Conservation (phyloP, 257 asterid species). For the Fraxinus cuspidata region DNA sequence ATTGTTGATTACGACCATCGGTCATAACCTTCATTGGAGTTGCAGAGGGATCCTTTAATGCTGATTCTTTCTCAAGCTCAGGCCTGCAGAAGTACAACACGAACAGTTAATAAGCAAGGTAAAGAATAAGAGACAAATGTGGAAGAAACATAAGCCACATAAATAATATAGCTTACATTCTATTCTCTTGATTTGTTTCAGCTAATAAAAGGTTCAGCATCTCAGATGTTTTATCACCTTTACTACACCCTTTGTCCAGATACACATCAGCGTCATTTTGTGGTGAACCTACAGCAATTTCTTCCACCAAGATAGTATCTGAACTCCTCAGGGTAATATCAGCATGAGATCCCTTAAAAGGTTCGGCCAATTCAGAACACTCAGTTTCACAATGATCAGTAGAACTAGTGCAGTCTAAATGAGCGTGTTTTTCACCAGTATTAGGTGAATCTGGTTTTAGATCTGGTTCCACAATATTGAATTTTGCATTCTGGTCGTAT, state of each 20-base stretch:
- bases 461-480: slow-evolving; percentile 29
- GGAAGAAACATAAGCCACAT: slow-evolving; percentile 11
- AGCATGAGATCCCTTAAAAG: slow-evolving; percentile 43
- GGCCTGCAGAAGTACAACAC: slow-evolving; percentile 37
- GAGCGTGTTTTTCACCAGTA: slow-evolving; percentile 33
- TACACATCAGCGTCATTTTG: slow-evolving; percentile 28
- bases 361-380: slow-evolving; percentile 32
- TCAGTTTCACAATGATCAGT: slow-evolving; percentile 41
- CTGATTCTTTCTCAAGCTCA: slow-evolving; percentile 42
- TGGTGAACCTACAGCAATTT: slow-evolving; percentile 35
- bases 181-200: slow-evolving; percentile 41
- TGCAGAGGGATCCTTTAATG: slow-evolving; percentile 40
- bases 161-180: slow-evolving; percentile 41
- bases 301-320: slow-evolving; percentile 34
- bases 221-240: slow-evolving; percentile 35
- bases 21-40: slow-evolving; percentile 43
- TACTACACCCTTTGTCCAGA: slow-evolving; percentile 34
- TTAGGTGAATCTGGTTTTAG: slow-evolving; percentile 30
- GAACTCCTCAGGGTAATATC: slow-evolving; percentile 33
- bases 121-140: slow-evolving; percentile 4
- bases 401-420: slow-evolving; percentile 24
- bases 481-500: slow-evolving; percentile 32
- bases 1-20: slow-evolving; percentile 27
- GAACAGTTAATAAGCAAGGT: slow-evolving; percentile 1
- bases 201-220: slow-evolving; percentile 29